These are phyloP conservation scores for Pugionium dolabratum DNA, from an alignment of 345 rosid species.

Conservation along the genomic window DNA sequence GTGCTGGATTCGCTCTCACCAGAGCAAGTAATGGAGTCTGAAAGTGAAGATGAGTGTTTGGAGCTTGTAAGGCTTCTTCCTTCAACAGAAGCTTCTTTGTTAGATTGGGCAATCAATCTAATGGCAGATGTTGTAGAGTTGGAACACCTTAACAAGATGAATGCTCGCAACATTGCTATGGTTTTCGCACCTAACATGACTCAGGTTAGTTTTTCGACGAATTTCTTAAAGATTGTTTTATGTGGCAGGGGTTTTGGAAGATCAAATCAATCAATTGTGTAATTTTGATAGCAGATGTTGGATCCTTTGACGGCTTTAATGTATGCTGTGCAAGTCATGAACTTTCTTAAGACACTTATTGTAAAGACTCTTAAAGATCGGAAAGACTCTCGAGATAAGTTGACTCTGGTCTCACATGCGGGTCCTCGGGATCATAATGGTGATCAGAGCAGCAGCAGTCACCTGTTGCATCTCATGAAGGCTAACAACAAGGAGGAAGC, in stretches of 20 bases:
- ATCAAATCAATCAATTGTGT: constrained; percentile 21
- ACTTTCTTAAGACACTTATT: constrained; percentile 81
- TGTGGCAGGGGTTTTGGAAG: no score
- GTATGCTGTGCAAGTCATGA: constrained; percentile 98
- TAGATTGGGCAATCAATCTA: constrained; percentile 88
- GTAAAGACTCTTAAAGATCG: constrained; percentile 65
- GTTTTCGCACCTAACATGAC: constrained; percentile 99
- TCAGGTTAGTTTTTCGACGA: constrained; percentile 54
- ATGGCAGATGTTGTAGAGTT: constrained; percentile 96
- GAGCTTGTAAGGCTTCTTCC: constrained; percentile 81
- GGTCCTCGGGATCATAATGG: constrained; percentile 73
- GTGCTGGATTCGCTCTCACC: constrained; percentile 83
- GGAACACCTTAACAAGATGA: constrained; percentile 92
- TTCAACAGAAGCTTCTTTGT: constrained; percentile 80
- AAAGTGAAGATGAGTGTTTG: constrained; percentile 85
- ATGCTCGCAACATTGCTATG: constrained; percentile 92
- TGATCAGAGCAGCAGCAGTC: constrained; percentile 52
- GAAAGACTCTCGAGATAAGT: constrained; percentile 54
- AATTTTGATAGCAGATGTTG: constrained; percentile 62
- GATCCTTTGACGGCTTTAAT: constrained; percentile 97
- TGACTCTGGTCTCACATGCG: constrained; percentile 40
- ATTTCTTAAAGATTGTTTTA: not conserved
- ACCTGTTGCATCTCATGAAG: constrained; percentile 39
- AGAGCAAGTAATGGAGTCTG: constrained; percentile 84
- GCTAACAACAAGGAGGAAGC: constrained; percentile 40